Evolutionary conservation across 2,329 filamentous ascomycete genomes (phyloP), one percentile per base, ranked within the genome.

Genomic region (Paraphoma chrysanthemicola): DNA sequence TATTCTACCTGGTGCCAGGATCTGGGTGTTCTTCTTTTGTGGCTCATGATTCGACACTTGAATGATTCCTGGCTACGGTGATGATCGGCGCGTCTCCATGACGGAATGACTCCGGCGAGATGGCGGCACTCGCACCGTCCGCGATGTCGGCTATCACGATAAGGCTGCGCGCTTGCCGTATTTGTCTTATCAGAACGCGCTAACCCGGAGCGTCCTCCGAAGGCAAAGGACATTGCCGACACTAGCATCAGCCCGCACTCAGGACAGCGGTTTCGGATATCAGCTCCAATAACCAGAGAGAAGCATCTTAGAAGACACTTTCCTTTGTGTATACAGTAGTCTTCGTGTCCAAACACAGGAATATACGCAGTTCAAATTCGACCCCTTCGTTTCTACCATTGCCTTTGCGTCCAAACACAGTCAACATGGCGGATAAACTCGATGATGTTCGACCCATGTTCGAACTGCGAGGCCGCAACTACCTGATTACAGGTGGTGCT

Each of bases 401-500:
- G 23, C 23, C 23, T 23, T 23, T 23, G 23, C 23, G 5, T 23
- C 23, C 23, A 2, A 23, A 23, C 23, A 23, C 23, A 5, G 23
- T 23, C 23, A 57, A 49, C 3, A 59, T 60, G 57, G 23, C 58
- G 50, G 58, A 58, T 42, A 61, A 49, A 29, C 49, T 61, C 11
- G 52, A 58, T 4, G 16, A 54, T 30, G 60, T 63, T 1, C 58
- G 60, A 45, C 55, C 60, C 8, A 56, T 59, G 49, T 61, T 63
- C 39, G 58, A 61, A 44, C 41, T 66, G 23, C 50, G 36, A 39
- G 60, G 52, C 8, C 55, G 60, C 12, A 66, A 63, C 33, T 66
- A 63, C 41, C 44, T 66, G 11, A 54, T 66, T 16, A 66, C 63
- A 6, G 63, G 63, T 9, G 63, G 63, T n/a, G 63, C 60, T 7